Base-by-base conservation (phyloP, 768 basidiomycete genomes). In the Sarcodon sp. region DNA sequence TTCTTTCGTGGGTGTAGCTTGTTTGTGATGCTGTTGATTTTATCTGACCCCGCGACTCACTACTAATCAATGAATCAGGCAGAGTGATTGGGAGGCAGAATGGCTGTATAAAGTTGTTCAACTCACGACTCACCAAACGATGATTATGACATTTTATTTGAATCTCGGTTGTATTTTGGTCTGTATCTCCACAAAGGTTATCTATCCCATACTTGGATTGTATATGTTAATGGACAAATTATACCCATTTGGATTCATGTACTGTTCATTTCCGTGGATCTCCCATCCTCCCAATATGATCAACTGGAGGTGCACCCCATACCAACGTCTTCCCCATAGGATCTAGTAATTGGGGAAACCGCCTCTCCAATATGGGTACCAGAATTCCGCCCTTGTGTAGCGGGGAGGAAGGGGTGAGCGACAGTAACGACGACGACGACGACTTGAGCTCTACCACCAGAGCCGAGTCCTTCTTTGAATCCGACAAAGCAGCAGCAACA, bases 271-370 rank as follows among this genome's bases (percentile, higher is more conserved):
- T 18, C 12, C 37, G 13, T 13, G 37, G 3, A 38, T 13, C 39
- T 27, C 39, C 52, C 54, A 75, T 57, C 50, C 67, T 73, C 45
- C 81, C 82, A 11, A 79, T 57, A 44, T 71, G 68, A 53, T 87
- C 82, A 46, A 86, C 69, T 0, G 78, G 66, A 5, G 85, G 85
- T 27, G 86, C 85, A 33, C 80, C 80, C 79, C 77, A 83, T 3
- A 87, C 73, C 5, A 84, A 54, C 0, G 80, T 83, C 61, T 80
- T 83, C 35, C 61, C 64, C 52, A 67, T 61, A 8, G 83, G 81
- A 56, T 86, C 81, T 37, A 83, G 59, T 33, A 81, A 54, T 43
- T 61, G 54, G 2, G 79, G 80, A 43, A 73, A 73, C 11, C 65
- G 61, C 43, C 60, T 54, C 33, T 72, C 73, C 27, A 77, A 56